Percentiles rank a stretch among this genome's conserved stretches.
These are phyloP conservation scores for Debaryomyces tyrocola DNA, from an alignment of 805 yeast species.

Conservation along the genomic window DNA sequence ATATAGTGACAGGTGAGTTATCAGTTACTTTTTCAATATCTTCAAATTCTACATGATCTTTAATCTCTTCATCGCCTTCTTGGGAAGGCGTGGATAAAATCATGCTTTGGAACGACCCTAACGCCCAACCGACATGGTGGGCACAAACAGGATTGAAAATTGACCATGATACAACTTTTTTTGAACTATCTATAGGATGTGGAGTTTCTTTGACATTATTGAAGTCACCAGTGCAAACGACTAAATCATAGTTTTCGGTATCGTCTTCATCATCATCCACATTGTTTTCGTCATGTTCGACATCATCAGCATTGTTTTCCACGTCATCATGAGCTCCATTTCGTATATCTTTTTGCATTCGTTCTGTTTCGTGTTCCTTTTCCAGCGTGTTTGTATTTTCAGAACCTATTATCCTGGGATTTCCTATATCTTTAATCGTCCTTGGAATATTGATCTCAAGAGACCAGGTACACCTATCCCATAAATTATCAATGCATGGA, in stretches of 20 bases:
- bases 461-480: constrained; percentile 92
- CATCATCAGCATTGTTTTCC: constrained; percentile 33
- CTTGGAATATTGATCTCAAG: constrained; percentile 82
- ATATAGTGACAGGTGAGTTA: constrained; percentile 49
- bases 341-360: background rate
- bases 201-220: constrained; percentile 66
- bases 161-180: constrained; percentile 72
- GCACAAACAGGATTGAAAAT: constrained; percentile 85
- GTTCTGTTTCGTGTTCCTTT: background rate
- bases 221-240: constrained; percentile 71
- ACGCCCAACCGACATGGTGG: constrained; percentile 93
- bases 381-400: constrained; percentile 15
- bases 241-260: constrained; percentile 49
- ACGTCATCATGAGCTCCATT: constrained; percentile 19
- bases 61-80: constrained; percentile 30
- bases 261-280: constrained; percentile 47
- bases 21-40: constrained; percentile 30
- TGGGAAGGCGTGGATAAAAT: constrained; percentile 48
- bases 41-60: constrained; percentile 28
- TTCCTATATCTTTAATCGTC: constrained; percentile 69
- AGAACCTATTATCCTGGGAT: constrained; percentile 43
- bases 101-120: constrained; percentile 78
- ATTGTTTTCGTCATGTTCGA: constrained; percentile 33
- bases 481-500: constrained; percentile 87
- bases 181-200: constrained; percentile 71